Evolutionary conservation across 2,329 filamentous ascomycete species (phyloP).

Genomic region (Cladophialophora bantiana): DNA sequence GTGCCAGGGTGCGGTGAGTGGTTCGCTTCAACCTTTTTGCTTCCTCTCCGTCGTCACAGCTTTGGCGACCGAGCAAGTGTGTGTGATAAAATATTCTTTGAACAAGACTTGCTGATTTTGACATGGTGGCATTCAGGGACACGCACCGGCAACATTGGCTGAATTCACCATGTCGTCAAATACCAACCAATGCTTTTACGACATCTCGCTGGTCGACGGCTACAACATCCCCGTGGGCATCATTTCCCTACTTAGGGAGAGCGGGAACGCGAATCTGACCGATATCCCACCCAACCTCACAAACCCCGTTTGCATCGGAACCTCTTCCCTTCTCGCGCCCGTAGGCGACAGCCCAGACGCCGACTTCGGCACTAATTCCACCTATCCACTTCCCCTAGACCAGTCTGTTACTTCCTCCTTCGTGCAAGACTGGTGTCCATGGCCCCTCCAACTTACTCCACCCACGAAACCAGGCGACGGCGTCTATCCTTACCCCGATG

Average conservation of each 20-base stretch:
- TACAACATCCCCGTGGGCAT: conserved; percentile 70
- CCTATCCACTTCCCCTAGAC: conserved; percentile 74
- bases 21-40: conserved; percentile 1
- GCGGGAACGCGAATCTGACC: conserved; percentile 65
- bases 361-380: conserved; percentile 68
- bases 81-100: too few relatives aligned
- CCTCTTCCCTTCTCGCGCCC: conserved; percentile 63
- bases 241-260: conserved; percentile 50
- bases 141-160: conserved; percentile 76
- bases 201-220: conserved; percentile 83
- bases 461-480: conserved; percentile 75
- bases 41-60: too few relatives aligned
- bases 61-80: too few relatives aligned
- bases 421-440: conserved; percentile 77
- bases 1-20: conserved; percentile 72
- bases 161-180: conserved; percentile 75
- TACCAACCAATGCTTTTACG: conserved; percentile 74
- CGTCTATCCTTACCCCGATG: conserved; percentile 81
- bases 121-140: conserved; percentile 60
- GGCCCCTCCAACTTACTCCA: conserved; percentile 73
- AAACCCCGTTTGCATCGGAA: conserved; percentile 78
- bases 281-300: conserved; percentile 76
- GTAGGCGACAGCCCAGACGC: conserved; percentile 60
- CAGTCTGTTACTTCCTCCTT: conserved; percentile 61
- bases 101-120: not conserved